phyloP scores from a whole-genome alignment of 495 filamentous ascomycete genomes.

The Tuber magnatum region DNA sequence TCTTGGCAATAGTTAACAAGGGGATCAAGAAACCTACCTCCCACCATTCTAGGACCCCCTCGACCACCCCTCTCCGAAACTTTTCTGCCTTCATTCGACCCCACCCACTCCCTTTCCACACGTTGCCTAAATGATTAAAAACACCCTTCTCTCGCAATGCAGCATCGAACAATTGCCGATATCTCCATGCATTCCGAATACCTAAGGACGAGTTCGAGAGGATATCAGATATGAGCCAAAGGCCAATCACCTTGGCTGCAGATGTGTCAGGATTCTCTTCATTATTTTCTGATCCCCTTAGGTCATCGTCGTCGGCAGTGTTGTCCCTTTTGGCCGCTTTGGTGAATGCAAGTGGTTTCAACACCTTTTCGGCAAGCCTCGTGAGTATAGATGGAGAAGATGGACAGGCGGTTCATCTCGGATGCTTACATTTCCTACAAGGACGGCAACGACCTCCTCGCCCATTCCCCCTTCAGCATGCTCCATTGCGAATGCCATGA shows the following conservation, averaged over 20 bases:
- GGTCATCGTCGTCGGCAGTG: slow-evolving; percentile 38
- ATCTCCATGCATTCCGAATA: slow-evolving; percentile 84
- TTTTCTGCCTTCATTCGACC: slow-evolving; percentile 79
- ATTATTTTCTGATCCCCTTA: slow-evolving; percentile 29
- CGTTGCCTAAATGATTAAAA: slow-evolving; percentile 72
- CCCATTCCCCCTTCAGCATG: slow-evolving; percentile 68
- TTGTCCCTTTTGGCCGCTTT: slow-evolving; percentile 41
- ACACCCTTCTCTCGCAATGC: slow-evolving; percentile 61
- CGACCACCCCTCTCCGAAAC: slow-evolving; percentile 74
- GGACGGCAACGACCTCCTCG: slow-evolving; percentile 82
- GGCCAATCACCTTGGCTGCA: slow-evolving; percentile 66
- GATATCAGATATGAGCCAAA: slow-evolving; percentile 84
- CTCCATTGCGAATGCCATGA: slow-evolving; percentile 83
- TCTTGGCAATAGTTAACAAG: neutral
- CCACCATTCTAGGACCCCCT: slow-evolving; percentile 67
- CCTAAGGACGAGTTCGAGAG: slow-evolving; percentile 77
- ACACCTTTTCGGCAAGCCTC: slow-evolving; percentile 48
- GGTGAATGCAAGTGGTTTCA: slow-evolving; percentile 46
- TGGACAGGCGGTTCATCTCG: neutral
- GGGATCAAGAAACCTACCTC: slow-evolving; percentile 48
- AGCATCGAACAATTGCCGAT: slow-evolving; percentile 74
- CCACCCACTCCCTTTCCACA: slow-evolving; percentile 72
- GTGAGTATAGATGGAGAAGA: slow-evolving; percentile 45
- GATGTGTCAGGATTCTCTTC: slow-evolving; percentile 57
- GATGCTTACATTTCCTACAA: slow-evolving; percentile 58